These are phyloP conservation scores for Streptanthus diversifolius DNA, from an alignment of 345 rosid species.

Conservation along the genomic window DNA sequence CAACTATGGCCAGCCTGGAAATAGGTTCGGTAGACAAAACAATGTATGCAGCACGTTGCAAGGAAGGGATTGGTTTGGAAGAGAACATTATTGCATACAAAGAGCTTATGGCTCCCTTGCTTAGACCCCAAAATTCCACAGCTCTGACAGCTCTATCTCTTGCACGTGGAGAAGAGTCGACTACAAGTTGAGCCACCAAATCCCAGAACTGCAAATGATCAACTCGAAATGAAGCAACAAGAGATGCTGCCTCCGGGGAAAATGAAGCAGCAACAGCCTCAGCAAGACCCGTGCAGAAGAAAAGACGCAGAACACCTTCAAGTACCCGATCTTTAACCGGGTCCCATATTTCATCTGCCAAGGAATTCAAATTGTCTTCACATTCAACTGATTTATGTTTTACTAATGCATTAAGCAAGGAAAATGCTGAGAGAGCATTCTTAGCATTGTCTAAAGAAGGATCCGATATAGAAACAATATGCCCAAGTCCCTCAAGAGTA, in stretches of 20 bases:
- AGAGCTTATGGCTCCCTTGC: constrained; percentile 73
- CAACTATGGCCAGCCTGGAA: constrained; percentile 54
- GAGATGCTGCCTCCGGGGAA: constrained; percentile 59
- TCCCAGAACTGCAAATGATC: constrained; percentile 68
- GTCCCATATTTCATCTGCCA: constrained; percentile 52
- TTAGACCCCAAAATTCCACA: constrained; percentile 84
- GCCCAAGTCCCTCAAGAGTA: constrained; percentile 48
- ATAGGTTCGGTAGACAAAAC: constrained; percentile 79
- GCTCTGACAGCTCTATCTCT: constrained; percentile 87
- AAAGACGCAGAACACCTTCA: constrained; percentile 80
- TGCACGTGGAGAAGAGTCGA: constrained; percentile 53
- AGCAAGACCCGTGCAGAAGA: constrained; percentile 81
- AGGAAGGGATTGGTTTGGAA: constrained; percentile 54
- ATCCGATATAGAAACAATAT: constrained; percentile 53
- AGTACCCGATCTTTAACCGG: constrained; percentile 55
- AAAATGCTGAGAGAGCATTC: constrained; percentile 70
- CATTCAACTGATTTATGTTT: constrained; percentile 37
- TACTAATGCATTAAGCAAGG: constrained; percentile 43
- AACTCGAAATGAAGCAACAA: constrained; percentile 59
- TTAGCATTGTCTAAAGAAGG: constrained; percentile 46
- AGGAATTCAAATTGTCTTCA: constrained; percentile 31
- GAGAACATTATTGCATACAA: constrained; percentile 80
- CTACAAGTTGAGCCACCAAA: constrained; percentile 60
- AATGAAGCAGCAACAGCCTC: constrained; percentile 76
- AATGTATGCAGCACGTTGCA: constrained; percentile 82